Base-by-base conservation (phyloP, 2,329 filamentous ascomycete species). In the Colletotrichum sp. region DNA sequence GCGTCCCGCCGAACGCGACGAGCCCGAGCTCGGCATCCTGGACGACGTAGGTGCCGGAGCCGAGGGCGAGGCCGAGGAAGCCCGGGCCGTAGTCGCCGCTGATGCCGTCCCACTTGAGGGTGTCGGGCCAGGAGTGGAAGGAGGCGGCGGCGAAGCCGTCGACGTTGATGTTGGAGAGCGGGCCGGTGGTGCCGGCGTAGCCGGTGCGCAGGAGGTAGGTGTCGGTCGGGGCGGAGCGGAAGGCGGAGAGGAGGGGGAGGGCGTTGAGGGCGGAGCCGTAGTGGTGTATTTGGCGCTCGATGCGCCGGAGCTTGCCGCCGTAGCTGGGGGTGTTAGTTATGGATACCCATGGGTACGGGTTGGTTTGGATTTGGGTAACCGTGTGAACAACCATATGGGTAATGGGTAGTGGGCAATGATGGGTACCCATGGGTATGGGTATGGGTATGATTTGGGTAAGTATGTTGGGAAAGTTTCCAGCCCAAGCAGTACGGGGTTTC, bases 191-290 rank as follows among this genome's bases (percentile, higher is more conserved):
- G 0, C 90, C 90, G 6, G 86, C 90, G 78, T 89, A 92, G 3
- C 89, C 90, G 1, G 89, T 85, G 6, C 89, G 87, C 3, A 92
- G 83, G 4, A 89, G 83, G 72, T 92, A 90, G 8, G 87, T 81
- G 78, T 90, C 87, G 0, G 83, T 80, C 0, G 89, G 84, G 28
- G 87, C 79, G 67, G 84, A 79, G 49, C 89, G 88, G 81, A 89
- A 92, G 4, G 87, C 84, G 2, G 86, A 85, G 5, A 92, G 87
- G 2, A 92, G 83, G 5, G 90, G 89, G 1, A 91, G 85, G 0
- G 90, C 86, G 80, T 92, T 92, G 7, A 92, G 87, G 1, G 86
- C 89, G 0, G 90, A 92, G 26, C 90, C 90, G 78, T 92, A 92
- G 81, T 92, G 91, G 78, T 92, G 90, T 73, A 92, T 88, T 80